Evolutionary conservation across 2,329 filamentous ascomycete species (phyloP).

Genomic region (Diaporthe citrichinensis): DNA sequence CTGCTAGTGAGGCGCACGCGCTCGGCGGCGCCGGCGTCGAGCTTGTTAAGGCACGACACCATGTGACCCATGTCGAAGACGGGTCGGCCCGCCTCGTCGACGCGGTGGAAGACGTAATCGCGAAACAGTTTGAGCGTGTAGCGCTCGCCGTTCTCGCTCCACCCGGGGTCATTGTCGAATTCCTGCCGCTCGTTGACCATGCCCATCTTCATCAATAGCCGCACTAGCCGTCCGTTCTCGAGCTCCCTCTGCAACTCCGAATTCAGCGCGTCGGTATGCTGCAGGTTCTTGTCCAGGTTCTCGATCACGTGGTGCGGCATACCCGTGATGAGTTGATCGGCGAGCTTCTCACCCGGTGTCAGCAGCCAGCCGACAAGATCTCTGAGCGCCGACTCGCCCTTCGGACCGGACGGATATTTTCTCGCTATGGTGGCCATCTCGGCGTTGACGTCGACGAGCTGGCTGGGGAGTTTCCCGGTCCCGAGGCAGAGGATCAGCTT

Average conservation of each 20-base stretch:
- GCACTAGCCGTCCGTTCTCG: constrained; percentile 89
- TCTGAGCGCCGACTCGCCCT: constrained; percentile 70
- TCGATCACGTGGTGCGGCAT: constrained; percentile 84
- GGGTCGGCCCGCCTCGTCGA: constrained; percentile 86
- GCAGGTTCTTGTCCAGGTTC: constrained; percentile 83
- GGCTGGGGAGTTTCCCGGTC: constrained; percentile 71
- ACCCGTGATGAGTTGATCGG: constrained; percentile 83
- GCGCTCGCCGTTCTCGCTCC: constrained; percentile 93
- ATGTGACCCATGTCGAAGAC: constrained; percentile 92
- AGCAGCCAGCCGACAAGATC: constrained; percentile 88
- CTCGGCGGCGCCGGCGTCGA: constrained; percentile 92
- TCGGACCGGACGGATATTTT: constrained; percentile 39
- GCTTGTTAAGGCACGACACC: constrained; percentile 87
- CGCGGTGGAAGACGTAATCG: constrained; percentile 97
- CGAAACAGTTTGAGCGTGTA: constrained; percentile 96
- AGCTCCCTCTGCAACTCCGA: constrained; percentile 83
- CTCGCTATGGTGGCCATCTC: constrained; percentile 47
- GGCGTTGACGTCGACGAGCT: constrained; percentile 72
- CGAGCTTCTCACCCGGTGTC: constrained; percentile 76
- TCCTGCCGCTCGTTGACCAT: constrained; percentile 92
- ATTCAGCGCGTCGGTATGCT: constrained; percentile 81
- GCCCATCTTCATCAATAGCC: constrained; percentile 85
- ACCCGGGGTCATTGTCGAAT: constrained; percentile 80
- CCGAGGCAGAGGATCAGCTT: constrained; percentile 87
- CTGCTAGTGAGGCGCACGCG: constrained; percentile 87